Base-by-base conservation (phyloP, 2,329 filamentous ascomycete genomes). In the Aspergillus udagawae region DNA sequence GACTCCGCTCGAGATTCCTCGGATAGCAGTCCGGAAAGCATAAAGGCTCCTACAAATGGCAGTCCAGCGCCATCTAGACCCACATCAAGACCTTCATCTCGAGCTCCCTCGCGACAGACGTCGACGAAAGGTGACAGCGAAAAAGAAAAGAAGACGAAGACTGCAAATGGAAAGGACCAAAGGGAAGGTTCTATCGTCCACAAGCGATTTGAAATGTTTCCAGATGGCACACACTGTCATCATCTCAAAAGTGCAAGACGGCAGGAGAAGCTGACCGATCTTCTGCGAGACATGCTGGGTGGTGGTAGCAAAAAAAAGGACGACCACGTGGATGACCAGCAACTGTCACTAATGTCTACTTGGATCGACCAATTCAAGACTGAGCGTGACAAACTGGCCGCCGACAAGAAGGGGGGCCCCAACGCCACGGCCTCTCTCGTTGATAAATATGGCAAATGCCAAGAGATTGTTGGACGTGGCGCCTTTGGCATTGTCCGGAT, bases 361-460 rank as follows among this genome's bases (percentile, higher is more conserved):
- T 97, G 93, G 93, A 92, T 97, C 55, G 93, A 97, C 73, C 92
- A 95, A 61, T 82, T 97, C 65, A 91, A 92, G 72, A 89, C 85
- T 64, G 92, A 97, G 74, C 92, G 91, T 73, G 91, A 95, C 59
- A 85, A 83, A 70, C 74, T 86, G 53, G 86, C 87, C 1, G 78
- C 83, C 42, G 91, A 96, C 67, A 91, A 88, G 77, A 94, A 88
- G 72, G 86, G 85, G 25, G 88, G 88, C 0, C 84, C 88, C 6
- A 90, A 88, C 68, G 82, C 88, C 20, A 88, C 89, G 17, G 86
- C 86, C 21, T 92, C 92, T 0, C 80, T 99, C 51, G 90, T 94
- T 1, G 91, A 97, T 70, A 97, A 97, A 73, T 99, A 99, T 72
- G 94, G 94, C 67, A 97, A 97, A 77, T 97, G 94, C 72, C 93